Percentiles rank a stretch among this genome's conserved stretches.
Evolutionary conservation across 139 green algal genomes (phyloP).

Genomic region (Tetraselmis striata): DNA sequence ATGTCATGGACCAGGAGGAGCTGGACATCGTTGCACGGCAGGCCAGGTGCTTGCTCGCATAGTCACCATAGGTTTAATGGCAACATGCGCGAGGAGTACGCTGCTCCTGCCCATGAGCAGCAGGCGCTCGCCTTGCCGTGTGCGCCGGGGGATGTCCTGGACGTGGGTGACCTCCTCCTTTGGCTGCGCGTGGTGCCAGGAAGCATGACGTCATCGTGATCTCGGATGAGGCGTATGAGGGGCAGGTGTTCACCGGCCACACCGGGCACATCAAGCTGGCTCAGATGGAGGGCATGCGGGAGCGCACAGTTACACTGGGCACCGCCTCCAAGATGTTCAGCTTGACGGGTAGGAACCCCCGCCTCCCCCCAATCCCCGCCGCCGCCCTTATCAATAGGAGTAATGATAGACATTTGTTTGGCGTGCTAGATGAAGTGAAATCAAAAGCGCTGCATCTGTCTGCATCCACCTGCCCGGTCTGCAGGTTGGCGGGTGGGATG

Average conservation of each 20-base stretch:
- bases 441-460: too few relatives aligned
- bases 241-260: neutral
- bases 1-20: neutral
- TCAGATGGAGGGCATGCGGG: neutral
- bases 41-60: too few relatives aligned
- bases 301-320: neutral
- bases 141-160: too few relatives aligned
- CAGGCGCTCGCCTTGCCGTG: too few relatives aligned
- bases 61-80: too few relatives aligned
- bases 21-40: neutral
- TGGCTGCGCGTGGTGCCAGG: neutral
- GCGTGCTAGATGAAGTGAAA: too few relatives aligned
- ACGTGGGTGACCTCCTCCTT: too few relatives aligned
- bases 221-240: neutral
- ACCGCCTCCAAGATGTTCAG: neutral
- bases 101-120: too few relatives aligned
- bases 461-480: too few relatives aligned
- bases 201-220: neutral
- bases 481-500: constrained; percentile 1
- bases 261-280: neutral
- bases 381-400: too few relatives aligned
- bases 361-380: neutral
- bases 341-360: neutral
- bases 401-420: too few relatives aligned
- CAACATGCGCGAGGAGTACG: too few relatives aligned